phyloP scores from a whole-genome alignment of 1,284 basidiomycete species.

The Moesziomyces aphidis region DNA sequence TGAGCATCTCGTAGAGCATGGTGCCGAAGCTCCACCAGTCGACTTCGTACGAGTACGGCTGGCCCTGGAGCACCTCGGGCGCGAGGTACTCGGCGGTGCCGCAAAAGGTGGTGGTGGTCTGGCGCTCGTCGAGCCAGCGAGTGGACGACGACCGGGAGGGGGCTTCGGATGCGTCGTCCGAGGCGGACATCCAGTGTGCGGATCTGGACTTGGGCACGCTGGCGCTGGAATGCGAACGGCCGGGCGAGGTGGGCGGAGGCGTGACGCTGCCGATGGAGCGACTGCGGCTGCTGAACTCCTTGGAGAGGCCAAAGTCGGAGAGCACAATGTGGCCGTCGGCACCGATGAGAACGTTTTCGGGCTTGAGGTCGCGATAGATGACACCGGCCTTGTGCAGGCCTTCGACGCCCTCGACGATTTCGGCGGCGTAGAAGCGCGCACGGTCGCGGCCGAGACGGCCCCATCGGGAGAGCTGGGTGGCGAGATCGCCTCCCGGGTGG shows the following conservation, averaged over 20 bases:
- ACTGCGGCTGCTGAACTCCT: conserved; percentile 78
- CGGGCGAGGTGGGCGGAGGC: conserved; percentile 77
- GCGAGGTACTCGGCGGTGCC: conserved; percentile 99
- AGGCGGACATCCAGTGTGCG: conserved; percentile 93
- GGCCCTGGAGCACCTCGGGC: conserved; percentile 96
- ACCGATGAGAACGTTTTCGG: conserved; percentile 98
- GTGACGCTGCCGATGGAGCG: conserved; percentile 77
- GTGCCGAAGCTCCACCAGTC: conserved; percentile 99
- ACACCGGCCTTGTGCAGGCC: conserved; percentile 99
- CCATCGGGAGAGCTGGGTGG: conserved; percentile 82
- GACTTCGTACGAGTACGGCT: conserved; percentile 96
- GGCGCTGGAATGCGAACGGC: conserved; percentile 52
- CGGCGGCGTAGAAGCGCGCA: conserved; percentile 96
- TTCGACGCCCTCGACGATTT: conserved; percentile 96
- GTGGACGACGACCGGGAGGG: conserved; percentile 70
- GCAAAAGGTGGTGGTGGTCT: conserved; percentile 98
- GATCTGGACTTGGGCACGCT: conserved; percentile 78
- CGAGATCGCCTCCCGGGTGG: conserved; percentile 98
- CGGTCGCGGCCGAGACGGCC: conserved; percentile 92
- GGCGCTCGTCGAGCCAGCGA: conserved; percentile 94
- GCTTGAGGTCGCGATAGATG: conserved; percentile 99
- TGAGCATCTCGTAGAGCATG: conserved; percentile 99
- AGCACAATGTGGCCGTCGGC: conserved; percentile 99
- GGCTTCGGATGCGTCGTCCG: conserved; percentile 51
- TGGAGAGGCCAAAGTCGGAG: conserved; percentile 98